Conservation (phyloP, 2,329 filamentous ascomycete genomes). For the Leptographium radiaticola region DNA sequence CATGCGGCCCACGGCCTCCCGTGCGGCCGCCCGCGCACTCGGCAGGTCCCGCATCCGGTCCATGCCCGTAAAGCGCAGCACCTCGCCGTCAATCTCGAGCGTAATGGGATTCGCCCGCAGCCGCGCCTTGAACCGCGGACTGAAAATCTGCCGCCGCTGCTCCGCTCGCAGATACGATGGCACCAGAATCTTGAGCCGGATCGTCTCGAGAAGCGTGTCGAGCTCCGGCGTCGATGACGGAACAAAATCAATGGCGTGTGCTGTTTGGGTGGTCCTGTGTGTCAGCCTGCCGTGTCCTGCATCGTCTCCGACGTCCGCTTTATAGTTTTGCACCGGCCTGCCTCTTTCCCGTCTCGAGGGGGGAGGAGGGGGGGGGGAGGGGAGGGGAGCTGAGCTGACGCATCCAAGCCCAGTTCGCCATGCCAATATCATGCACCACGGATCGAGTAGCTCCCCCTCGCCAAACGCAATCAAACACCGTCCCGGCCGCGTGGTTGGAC, state of each 20-base stretch:
- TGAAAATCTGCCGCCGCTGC: slow-evolving; percentile 41
- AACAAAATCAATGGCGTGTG: slow-evolving; percentile 30
- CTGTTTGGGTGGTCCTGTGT: not conserved
- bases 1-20: slow-evolving; percentile 30
- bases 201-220: slow-evolving; percentile 33
- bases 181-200: slow-evolving; percentile 48
- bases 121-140: slow-evolving; percentile 28
- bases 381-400: too few relatives aligned
- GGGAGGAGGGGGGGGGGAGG: too few relatives aligned
- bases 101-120: slow-evolving; percentile 42
- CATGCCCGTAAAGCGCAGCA: slow-evolving; percentile 36
- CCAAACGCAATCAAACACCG: too few relatives aligned
- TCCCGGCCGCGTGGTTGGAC: not conserved
- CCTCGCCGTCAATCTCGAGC: slow-evolving; percentile 44
- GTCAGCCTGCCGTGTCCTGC: too few relatives aligned
- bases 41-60: slow-evolving; percentile 29
- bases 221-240: slow-evolving; percentile 40
- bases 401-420: too few relatives aligned
- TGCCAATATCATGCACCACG: not conserved
- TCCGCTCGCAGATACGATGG: slow-evolving; percentile 42
- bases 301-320: not conserved
- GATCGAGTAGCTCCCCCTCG: too few relatives aligned
- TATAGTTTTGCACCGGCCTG: too few relatives aligned
- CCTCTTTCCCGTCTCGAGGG: too few relatives aligned
- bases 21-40: slow-evolving; percentile 25